These are phyloP conservation scores for Vanrija sp. DNA, from an alignment of 1,284 basidiomycete genomes.

Conservation along the genomic window DNA sequence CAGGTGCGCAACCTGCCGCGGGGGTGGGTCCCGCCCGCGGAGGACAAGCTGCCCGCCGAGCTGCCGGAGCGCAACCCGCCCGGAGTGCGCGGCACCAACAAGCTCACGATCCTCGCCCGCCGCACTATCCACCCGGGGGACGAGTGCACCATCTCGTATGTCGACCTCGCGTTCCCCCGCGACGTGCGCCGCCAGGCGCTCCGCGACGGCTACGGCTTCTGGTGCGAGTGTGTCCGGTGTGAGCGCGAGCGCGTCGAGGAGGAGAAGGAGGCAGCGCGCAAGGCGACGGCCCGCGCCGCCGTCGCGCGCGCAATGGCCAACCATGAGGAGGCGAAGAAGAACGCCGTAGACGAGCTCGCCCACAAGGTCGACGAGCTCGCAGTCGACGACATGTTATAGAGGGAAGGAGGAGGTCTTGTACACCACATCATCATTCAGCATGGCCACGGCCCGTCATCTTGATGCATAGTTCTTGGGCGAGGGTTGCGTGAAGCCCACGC, in stretches of 20 bases:
- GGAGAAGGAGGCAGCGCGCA: constrained; percentile 4
- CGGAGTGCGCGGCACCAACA: constrained; percentile 34
- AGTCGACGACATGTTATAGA: constrained; percentile 15
- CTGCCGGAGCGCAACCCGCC: constrained; percentile 52
- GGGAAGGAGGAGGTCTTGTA: background rate
- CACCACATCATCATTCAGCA: no score
- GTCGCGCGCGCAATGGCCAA: background rate
- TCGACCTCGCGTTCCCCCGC: constrained; percentile 61
- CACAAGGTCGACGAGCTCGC: constrained; percentile 9
- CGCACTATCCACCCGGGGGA: constrained; percentile 64
- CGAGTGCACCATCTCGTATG: constrained; percentile 69
- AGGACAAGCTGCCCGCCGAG: constrained; percentile 55
- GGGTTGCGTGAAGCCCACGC: background rate
- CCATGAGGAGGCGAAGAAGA: background rate
- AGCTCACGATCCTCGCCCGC: constrained; percentile 59
- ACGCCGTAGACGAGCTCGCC: constrained; percentile 1
- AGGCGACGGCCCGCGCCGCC: no score
- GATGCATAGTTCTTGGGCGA: no score
- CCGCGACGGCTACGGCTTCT: constrained; percentile 65
- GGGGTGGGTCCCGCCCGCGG: constrained; percentile 54
- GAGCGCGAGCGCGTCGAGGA: constrained; percentile 53
- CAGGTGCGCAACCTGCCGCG: constrained; percentile 54
- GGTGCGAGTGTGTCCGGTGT: constrained; percentile 69
- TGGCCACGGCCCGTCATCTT: no score
- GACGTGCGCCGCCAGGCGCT: constrained; percentile 59